Evolutionary conservation across 2,329 filamentous ascomycete species (phyloP), one percentile per base, ranked within the genome.

Genomic region (Penicillium hesseltinei): DNA sequence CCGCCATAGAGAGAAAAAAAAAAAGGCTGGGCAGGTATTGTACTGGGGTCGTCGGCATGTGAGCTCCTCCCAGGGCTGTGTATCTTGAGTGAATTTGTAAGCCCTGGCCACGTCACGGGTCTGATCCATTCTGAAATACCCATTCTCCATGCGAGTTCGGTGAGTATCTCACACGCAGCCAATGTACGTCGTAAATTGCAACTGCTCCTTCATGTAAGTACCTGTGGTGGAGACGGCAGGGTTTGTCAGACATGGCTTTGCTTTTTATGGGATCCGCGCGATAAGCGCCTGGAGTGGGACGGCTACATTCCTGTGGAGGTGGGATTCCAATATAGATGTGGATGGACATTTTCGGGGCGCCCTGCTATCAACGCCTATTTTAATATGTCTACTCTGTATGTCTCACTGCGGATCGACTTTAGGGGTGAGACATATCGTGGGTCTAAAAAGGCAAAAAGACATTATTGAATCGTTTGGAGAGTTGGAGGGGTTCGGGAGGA

Each of bases 261-360:
- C 23, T 29, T 51, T 43, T n/a, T 33, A 29, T 29, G n/a, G 19
- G 51, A 25, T 31, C 21, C 21, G 54, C 54, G 54, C 49, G 40
- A 56, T 53, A 53, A 47, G 54, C 54, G 54, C 48, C 10, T 48
- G 4, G n/a, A 35, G 54, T 52, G 45, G 52, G 19, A 38, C 36
- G 33, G 4, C 36, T 46, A 35, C 21, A 43, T 21, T 21, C 15
- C 38, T 38, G 11, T 6, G 25, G 19, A n/a, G 29, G 17, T 17
- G 17, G 10, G 31, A 39, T 38, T 2, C 15, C 15, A 35, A 47
- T 47, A 17, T 35, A 47, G 46, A 27, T 9, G 17, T 33, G 35
- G 23, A 35, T 17, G 29, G 44, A 43, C 5, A 29, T 43, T 33
- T 11, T 11, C 19, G 17, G 5, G 31, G 9, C 4, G 35, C 15